Conservation (phyloP, 352 stramenopile genomes). For the Pythium aphanidermatum region DNA sequence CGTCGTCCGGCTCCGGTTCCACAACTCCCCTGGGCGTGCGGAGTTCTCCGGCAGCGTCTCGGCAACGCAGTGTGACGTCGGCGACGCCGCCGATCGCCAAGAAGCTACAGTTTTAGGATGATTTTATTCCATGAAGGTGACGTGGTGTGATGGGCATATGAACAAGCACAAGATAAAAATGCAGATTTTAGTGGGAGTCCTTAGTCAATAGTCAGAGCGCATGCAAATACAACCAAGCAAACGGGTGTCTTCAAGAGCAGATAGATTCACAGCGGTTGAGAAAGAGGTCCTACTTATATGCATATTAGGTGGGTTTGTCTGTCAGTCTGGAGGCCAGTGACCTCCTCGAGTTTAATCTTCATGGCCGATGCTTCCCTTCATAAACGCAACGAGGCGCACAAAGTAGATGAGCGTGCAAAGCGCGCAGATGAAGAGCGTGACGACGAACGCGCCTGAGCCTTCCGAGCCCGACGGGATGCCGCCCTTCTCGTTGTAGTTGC, state of each 20-base stretch:
- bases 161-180: too few relatives aligned
- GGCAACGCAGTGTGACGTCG: slow-evolving; percentile 8
- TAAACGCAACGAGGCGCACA: slow-evolving; percentile 44
- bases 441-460: slow-evolving; percentile 70
- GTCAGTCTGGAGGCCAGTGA: too few relatives aligned
- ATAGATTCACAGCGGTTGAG: too few relatives aligned
- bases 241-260: too few relatives aligned
- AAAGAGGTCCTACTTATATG: too few relatives aligned
- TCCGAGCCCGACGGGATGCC: slow-evolving; percentile 71
- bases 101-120: slow-evolving; percentile 27
- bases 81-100: slow-evolving; percentile 25
- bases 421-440: slow-evolving; percentile 71
- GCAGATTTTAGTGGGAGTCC: too few relatives aligned
- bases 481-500: slow-evolving; percentile 67
- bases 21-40: slow-evolving; percentile 10
- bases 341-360: slow-evolving; percentile 26
- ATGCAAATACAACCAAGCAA: too few relatives aligned
- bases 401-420: slow-evolving; percentile 71
- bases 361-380: slow-evolving; percentile 29
- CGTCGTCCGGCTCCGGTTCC: slow-evolving; percentile 20
- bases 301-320: background rate
- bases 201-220: too few relatives aligned
- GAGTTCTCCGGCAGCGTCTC: slow-evolving; percentile 14
- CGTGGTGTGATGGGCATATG: too few relatives aligned
- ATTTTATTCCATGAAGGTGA: too few relatives aligned